Evolutionary conservation across 2,329 filamentous ascomycete species (phyloP).

Genomic region (Diaporthe ilicicola): DNA sequence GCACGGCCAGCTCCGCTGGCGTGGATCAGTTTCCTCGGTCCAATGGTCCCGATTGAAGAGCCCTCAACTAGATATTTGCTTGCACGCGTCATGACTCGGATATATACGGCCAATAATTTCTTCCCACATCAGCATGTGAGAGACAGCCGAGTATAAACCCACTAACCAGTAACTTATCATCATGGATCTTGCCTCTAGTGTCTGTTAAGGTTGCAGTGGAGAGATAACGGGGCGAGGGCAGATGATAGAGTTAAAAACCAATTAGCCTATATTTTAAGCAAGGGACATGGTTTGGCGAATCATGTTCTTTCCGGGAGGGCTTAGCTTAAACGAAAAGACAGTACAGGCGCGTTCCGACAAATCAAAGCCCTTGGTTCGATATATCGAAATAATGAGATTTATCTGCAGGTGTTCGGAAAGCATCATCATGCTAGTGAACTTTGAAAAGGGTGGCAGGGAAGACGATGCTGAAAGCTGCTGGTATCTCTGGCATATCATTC

Average conservation of each 20-base stretch:
- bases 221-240: background rate
- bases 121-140: background rate
- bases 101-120: no score
- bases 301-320: background rate
- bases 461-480: background rate
- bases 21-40: no score
- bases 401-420: no score
- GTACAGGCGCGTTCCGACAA: no score
- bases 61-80: no score
- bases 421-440: background rate
- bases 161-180: background rate
- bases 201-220: background rate
- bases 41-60: no score
- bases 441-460: background rate
- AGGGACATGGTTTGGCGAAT: background rate
- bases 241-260: background rate
- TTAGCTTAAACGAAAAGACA: background rate
- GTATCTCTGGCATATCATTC: background rate
- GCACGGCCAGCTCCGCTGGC: background rate
- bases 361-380: no score
- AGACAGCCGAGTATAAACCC: background rate
- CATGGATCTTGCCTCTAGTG: background rate
- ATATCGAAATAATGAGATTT: no score
- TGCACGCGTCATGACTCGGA: no score
- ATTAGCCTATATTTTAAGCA: slow-evolving; percentile 2